Base-by-base conservation (phyloP, 1,284 basidiomycete genomes). In the Albatrellus sp. region DNA sequence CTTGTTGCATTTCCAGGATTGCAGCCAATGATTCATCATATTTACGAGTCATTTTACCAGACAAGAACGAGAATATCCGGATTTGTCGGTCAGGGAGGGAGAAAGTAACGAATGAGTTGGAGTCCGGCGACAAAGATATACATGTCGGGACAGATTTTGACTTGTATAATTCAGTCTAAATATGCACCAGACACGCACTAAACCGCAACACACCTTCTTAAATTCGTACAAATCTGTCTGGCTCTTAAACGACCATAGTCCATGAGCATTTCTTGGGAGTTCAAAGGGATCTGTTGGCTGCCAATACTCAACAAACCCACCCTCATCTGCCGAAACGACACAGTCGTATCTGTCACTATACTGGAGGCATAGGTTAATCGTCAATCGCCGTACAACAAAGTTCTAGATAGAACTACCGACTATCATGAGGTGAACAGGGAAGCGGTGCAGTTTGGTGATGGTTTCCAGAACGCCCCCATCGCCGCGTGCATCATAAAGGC, bases 261-360 rank as follows among this genome's bases (percentile, higher is more conserved):
- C 83, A 0, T 79, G 70, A 4, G 87, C 68, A 45, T 83, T 76
- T 52, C 79, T 80, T 0, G 94, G 93, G 34, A 82, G 68, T 42
- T 80, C 81, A 55, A 91, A 97, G 1, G 89, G 88, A 55, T 94
- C 90, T 8, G 60, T 64, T 0, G 92, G 90, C 57, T 82, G 78
- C 96, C 96, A 99, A 62, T 96, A 98, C 61, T 99, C 96, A 43
- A 99, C 66, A 58, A 98, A 96, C 0, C 96, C 96, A 11, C 77
- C 81, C 58, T 93, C 85, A 57, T 99, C 96, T 3, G 90, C 90
- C 3, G 94, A 97, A 8, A 99, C 73, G 14, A 98, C 90, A 8
- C 84, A 87, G 57, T 98, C 84, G 59, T 85, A 93, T 54, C 73
- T 73, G 51, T 93, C 79, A 49, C 89, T 92, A 66, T 92, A 98